Evolutionary conservation across 495 filamentous ascomycete genomes (phyloP).

Genomic region (Penicillium dipodomyicola): DNA sequence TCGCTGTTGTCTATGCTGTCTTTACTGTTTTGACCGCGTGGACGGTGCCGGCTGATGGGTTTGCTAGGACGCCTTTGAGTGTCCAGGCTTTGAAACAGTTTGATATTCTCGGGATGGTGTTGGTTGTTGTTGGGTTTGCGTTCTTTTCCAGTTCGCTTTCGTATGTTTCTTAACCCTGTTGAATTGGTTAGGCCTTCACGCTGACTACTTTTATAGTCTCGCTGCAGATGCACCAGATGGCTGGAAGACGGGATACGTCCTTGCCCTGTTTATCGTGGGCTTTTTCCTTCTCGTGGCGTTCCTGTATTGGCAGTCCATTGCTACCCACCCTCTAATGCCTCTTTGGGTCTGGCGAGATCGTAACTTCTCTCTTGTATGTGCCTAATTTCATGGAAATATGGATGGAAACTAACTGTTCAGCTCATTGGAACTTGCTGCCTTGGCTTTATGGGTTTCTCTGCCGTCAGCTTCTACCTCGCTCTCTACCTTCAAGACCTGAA

Average conservation of each 20-base stretch:
- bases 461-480: constrained; percentile 36
- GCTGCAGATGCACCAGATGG: constrained; percentile 55
- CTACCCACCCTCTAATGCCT: constrained; percentile 35
- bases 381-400: neutral
- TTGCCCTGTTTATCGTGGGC: constrained; percentile 61
- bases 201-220: constrained; percentile 31
- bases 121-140: constrained; percentile 63
- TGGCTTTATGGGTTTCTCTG: constrained; percentile 39
- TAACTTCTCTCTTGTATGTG: constrained; percentile 36
- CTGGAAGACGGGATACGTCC: constrained; percentile 65
- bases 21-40: constrained; percentile 59
- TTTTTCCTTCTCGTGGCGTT: constrained; percentile 58
- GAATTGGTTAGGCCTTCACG: neutral
- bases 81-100: constrained; percentile 53
- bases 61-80: constrained; percentile 44
- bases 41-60: constrained; percentile 61
- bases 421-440: constrained; percentile 35
- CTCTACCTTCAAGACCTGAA: constrained; percentile 48
- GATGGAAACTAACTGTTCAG: constrained; percentile 13
- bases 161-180: constrained; percentile 28
- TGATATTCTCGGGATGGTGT: constrained; percentile 62
- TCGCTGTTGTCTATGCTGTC: constrained; percentile 60
- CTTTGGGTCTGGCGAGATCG: constrained; percentile 40
- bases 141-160: constrained; percentile 62
- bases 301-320: constrained; percentile 57